Base-by-base conservation (phyloP, 805 yeast genomes). In the Saccharomycopsis selenospora region DNA sequence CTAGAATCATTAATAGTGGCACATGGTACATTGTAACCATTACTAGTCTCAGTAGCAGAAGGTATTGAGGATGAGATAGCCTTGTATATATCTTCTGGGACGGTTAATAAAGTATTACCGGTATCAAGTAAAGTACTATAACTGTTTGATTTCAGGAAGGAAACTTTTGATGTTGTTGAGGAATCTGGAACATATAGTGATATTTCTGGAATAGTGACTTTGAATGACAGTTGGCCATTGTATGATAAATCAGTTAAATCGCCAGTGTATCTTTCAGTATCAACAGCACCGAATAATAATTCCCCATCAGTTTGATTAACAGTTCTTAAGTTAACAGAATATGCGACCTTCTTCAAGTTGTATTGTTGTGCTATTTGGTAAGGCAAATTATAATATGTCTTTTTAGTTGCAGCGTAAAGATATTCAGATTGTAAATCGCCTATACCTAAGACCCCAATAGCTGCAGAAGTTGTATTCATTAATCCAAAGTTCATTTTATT, bases 401-500 rank as follows among this genome's bases (percentile, higher is more conserved):
- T 14, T 8, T 43, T 26, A 14, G 46, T 7, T 3, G 62, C 60
- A 5, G 72, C 58, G 17, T 33, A 33, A 10, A 20, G 17, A 7
- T 17, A 4, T 20, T 33, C 38, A 5, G 38, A 14, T 5, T 17
- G 20, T 14, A 33, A 33, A 14, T 33, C 17, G 17, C 93, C 91
- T 51, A 85, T 78, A 22, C 90, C 89, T 33, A 85, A 63, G 18
- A 86, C 91, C 46, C 95, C 91, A 47, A 74, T 64, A 7, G 77
- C 62, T 3, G 90, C 77, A 53, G 78, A 76, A 1, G 87, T 77
- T 25, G 62, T 60, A 58, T 78, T 78, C 2, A 85, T 91, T 22
- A 88, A 78, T 2, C 95, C 96, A 62, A 89, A 74, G 5, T 87
- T 78, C 29, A 84, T 65, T 48, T 69, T 65, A 0, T 66, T 51